A percentile compares a stretch with the other conserved stretches of the same genome.
Conservation (phyloP, 495 filamentous ascomycete species). For the Symbiotaphrina buchneri region DNA sequence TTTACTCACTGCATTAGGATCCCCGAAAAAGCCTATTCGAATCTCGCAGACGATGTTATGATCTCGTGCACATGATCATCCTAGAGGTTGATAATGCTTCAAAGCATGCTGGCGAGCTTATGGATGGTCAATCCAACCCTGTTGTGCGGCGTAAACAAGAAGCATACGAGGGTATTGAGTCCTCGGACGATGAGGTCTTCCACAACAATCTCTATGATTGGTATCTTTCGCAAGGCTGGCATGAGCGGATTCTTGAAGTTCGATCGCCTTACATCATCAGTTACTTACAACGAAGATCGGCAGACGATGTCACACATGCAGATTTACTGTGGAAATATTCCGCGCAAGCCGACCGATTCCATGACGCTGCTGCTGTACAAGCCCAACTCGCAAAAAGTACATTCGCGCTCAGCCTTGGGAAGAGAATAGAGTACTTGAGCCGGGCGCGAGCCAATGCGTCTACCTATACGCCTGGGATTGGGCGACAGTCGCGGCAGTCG, state of each 20-base stretch:
- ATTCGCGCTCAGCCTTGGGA: constrained; percentile 49
- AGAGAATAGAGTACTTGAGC: constrained; percentile 73
- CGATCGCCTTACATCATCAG: constrained; percentile 63
- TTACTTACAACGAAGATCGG: constrained; percentile 59
- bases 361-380: constrained; percentile 71
- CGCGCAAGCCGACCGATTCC: constrained; percentile 52
- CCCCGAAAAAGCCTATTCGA: constrained; percentile 38
- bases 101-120: constrained; percentile 35
- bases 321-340: constrained; percentile 90
- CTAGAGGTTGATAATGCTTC: constrained; percentile 49
- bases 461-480: constrained; percentile 44
- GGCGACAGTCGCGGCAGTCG: constrained; percentile 50
- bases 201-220: constrained; percentile 90
- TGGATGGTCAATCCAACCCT: constrained; percentile 57
- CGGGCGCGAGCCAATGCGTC: constrained; percentile 72
- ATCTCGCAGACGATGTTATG: constrained; percentile 58
- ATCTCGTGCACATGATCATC: constrained; percentile 57
- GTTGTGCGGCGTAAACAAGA: constrained; percentile 60
- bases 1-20: constrained; percentile 33
- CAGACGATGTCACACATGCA: constrained; percentile 45
- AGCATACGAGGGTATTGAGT: constrained; percentile 69
- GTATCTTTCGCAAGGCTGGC: constrained; percentile 69
- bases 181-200: constrained; percentile 76
- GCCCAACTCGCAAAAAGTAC: constrained; percentile 59
- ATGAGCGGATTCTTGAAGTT: constrained; percentile 61